Evolutionary conservation across 2,329 filamentous ascomycete species (phyloP).

Genomic region (Pestalotiopsis sp.): DNA sequence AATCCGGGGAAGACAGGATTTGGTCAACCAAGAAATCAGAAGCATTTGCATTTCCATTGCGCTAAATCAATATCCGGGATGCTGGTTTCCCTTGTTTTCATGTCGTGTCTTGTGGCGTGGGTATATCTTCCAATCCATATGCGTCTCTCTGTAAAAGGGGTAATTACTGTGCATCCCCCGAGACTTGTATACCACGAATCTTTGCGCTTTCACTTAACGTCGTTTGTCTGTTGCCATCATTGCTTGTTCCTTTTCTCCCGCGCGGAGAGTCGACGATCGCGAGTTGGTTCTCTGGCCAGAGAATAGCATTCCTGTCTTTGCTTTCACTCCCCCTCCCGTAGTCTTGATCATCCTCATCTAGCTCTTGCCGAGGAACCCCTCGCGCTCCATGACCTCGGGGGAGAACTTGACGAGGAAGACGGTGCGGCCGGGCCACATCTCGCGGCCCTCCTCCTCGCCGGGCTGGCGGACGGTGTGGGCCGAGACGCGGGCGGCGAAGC

Average conservation of each 20-base stretch:
- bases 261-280: background rate
- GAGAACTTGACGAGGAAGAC: slow-evolving; percentile 95
- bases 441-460: slow-evolving; percentile 45
- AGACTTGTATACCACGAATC: background rate
- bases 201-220: background rate
- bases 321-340: background rate
- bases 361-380: slow-evolving; percentile 74
- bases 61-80: background rate
- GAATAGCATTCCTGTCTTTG: background rate
- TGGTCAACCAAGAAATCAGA: background rate
- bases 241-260: background rate
- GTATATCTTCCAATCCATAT: slow-evolving; percentile 4
- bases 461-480: slow-evolving; percentile 75
- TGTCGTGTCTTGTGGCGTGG: slow-evolving; percentile 4
- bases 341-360: slow-evolving; percentile 21
- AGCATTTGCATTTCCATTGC: background rate
- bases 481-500: slow-evolving; percentile 85
- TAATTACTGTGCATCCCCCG: background rate
- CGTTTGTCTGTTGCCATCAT: background rate
- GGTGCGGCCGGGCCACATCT: slow-evolving; percentile 95
- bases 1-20: slow-evolving; percentile 2
- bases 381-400: slow-evolving; percentile 87
- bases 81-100: background rate
- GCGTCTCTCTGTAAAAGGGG: background rate
- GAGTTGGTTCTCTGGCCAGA: background rate